Evolutionary conservation across 2,329 filamentous ascomycete species (phyloP).

Genomic region (Falciphora oryzae): DNA sequence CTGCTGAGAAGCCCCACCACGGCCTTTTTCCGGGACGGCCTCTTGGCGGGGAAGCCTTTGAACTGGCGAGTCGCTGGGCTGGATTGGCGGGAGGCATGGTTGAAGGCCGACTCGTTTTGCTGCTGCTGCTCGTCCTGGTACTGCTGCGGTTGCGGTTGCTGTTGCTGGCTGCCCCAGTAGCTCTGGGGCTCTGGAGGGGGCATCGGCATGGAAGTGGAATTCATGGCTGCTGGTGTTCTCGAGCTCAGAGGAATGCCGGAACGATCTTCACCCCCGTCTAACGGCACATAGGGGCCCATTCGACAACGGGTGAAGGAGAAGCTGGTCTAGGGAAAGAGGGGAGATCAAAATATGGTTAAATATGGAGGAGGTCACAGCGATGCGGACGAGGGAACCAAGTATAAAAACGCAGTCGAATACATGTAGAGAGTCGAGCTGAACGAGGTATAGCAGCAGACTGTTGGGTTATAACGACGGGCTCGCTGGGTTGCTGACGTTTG

Average conservation of each 20-base stretch:
- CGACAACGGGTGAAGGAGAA: no score
- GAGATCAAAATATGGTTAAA: no score
- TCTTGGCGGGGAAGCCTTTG: conserved; percentile 8
- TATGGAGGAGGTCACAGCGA: background rate
- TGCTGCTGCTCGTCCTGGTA: background rate
- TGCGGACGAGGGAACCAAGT: background rate
- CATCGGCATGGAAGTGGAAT: background rate
- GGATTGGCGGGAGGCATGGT: background rate
- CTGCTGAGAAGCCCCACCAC: background rate
- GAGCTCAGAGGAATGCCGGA: background rate
- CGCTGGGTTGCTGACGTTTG: background rate
- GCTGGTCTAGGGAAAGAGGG: background rate
- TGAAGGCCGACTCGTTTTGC: background rate
- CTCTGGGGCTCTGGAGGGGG: background rate
- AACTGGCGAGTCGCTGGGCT: background rate
- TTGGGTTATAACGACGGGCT: background rate
- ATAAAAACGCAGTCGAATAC: background rate
- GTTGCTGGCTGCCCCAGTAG: background rate
- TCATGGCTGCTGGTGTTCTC: background rate
- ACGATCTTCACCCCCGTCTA: background rate
- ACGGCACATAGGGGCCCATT: background rate
- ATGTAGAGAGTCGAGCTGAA: background rate
- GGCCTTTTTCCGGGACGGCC: conserved; percentile 3
- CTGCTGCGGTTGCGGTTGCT: background rate
- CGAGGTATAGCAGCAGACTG: background rate